Conservation (phyloP, 768 basidiomycete species). For the Obba rivulosa region DNA sequence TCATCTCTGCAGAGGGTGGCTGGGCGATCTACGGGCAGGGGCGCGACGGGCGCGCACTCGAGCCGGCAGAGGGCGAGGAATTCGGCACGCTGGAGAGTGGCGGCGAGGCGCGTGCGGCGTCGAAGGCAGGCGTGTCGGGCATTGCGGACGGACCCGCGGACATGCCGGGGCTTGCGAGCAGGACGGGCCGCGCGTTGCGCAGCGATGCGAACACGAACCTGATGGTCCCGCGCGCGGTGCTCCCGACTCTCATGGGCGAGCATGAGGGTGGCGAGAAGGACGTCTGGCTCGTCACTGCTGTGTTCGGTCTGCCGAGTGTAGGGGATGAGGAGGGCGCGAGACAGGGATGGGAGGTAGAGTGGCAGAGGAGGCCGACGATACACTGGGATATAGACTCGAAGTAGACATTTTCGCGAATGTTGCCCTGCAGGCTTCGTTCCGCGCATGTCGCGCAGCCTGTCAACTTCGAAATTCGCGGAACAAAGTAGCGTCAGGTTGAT, state of each 20-base stretch:
- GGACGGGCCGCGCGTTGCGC: constrained; percentile 44
- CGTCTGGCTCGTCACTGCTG: constrained; percentile 59
- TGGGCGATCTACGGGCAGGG: constrained; percentile 70
- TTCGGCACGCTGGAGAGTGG: constrained; percentile 48
- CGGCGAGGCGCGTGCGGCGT: constrained; percentile 46
- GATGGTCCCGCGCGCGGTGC: constrained; percentile 59
- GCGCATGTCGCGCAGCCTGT: no score
- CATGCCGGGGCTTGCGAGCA: constrained; percentile 27
- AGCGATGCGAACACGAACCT: constrained; percentile 72
- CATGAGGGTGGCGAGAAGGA: constrained; percentile 36
- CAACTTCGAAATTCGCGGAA: no score
- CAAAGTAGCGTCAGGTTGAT: no score
- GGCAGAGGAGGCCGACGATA: constrained; percentile 40
- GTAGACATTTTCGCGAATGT: no score
- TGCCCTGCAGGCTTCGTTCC: background rate
- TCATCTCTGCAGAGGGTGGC: constrained; percentile 62
- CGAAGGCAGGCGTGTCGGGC: constrained; percentile 58
- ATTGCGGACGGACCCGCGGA: constrained; percentile 50
- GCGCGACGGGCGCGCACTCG: constrained; percentile 52
- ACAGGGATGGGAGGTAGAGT: constrained; percentile 43
- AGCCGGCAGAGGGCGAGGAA: constrained; percentile 32
- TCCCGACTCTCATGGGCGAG: constrained; percentile 55
- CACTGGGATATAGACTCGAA: constrained; percentile 38
- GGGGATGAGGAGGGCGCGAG: constrained; percentile 29
- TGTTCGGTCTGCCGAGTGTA: constrained; percentile 54